Evolutionary conservation across 2,329 filamentous ascomycete species (phyloP), one percentile per base, ranked within the genome.

Genomic region (Nemania sp.): DNA sequence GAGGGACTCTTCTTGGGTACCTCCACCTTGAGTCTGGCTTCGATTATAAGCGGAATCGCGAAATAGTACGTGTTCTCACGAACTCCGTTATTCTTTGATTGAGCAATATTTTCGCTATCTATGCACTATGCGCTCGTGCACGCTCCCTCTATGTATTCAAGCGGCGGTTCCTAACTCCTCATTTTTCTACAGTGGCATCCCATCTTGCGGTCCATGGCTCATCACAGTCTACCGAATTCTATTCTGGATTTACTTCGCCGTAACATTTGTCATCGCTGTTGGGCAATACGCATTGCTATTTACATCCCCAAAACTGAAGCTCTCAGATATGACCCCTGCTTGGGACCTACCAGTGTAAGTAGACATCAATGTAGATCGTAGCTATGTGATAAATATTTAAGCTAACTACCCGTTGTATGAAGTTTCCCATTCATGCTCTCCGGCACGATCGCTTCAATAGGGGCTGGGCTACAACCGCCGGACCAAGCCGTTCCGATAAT

Each of bases 1-100:
- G 86, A 88, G 74, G 82, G 82, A 1, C 79, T 85, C 6, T 85
- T 85, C 74, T 75, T 85, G 20, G 79, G 80, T 2, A 77, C 76
- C 8, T 74, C 75, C 13, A 72, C 72, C 0, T 70, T 78, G 7
- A 81, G 82, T 4, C 79, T 84, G 73, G 84, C 81, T 3, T 82
- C 80, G 10, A 82, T 83, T 70, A 81, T 83, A 61, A 76, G 78
- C 3, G 78, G 80, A 20, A 81, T 81, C 15, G 80, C 81, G 49
- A 78, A 80, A 57, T 78, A 78, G 41, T 45, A 45, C n/a, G 41
- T 45, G 18, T 45, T n/a, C 20, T 8, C 2, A 45, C n/a, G n/a
- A 45, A n/a, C 18, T 3, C 8, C n/a, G 20, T 45, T 8, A 22
- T 20, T 45, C 18, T 5, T 4, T 20, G 18, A 20, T 45, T 45